phyloP scores from a whole-genome alignment of 2,329 filamentous ascomycete genomes.

The Exophiala sp. region DNA sequence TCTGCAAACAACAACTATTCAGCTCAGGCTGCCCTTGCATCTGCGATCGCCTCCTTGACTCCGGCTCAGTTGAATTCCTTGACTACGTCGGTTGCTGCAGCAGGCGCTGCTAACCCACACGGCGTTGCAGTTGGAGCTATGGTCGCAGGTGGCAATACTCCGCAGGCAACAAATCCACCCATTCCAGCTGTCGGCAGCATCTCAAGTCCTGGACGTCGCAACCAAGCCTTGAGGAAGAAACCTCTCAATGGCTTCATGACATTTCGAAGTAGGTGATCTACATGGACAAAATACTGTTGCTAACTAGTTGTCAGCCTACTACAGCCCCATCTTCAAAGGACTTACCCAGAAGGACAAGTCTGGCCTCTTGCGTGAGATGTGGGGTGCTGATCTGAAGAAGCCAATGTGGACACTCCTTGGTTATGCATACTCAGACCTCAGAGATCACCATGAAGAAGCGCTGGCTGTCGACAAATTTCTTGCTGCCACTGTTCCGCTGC shows the following conservation, averaged over 20 bases:
- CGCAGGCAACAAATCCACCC: not conserved
- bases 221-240: constrained; percentile 11
- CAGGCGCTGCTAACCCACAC: not conserved
- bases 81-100: not conserved
- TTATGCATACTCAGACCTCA: constrained; percentile 51
- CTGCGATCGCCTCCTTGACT: constrained; percentile 4
- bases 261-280: constrained; percentile 34
- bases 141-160: not conserved
- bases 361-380: constrained; percentile 45
- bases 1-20: not conserved
- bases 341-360: constrained; percentile 51
- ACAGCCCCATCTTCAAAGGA: constrained; percentile 43
- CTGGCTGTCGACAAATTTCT: constrained; percentile 48
- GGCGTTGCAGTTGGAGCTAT: not conserved
- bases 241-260: constrained; percentile 38
- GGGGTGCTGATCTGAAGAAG: constrained; percentile 47
- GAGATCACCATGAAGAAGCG: constrained; percentile 46
- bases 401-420: constrained; percentile 50
- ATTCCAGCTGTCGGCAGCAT: not conserved
- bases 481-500: constrained; percentile 40
- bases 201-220: not conserved
- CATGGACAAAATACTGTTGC: constrained; percentile 6
- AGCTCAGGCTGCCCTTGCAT: not conserved
- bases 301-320: constrained; percentile 39
- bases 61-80: constrained; percentile 8